Evolutionary conservation across 345 rosid genomes (phyloP).

Genomic region (Raphanus raphanistrum): DNA sequence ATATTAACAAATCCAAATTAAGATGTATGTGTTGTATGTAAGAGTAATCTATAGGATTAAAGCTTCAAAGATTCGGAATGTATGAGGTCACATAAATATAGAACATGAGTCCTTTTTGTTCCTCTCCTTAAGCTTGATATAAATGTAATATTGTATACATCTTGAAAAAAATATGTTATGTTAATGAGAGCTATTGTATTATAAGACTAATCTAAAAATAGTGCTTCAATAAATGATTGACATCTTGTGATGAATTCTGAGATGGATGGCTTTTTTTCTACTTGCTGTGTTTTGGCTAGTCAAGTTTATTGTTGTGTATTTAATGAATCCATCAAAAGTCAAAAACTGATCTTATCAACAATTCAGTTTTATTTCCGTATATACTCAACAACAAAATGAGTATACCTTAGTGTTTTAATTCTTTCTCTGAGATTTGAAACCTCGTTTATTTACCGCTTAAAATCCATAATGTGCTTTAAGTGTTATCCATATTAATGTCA

Average conservation of each 20-base stretch:
- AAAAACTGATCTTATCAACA: not conserved
- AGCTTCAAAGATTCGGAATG: not conserved
- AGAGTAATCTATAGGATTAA: not conserved
- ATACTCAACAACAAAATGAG: not conserved
- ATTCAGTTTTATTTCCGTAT: not conserved
- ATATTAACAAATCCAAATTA: not conserved
- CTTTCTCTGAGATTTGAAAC: not conserved
- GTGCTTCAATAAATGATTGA: not conserved
- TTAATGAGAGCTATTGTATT: not conserved
- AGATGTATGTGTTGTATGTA: not conserved
- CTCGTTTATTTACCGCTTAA: not conserved
- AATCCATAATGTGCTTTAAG: not conserved
- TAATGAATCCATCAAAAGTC: constrained; percentile 14
- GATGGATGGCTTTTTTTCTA: not conserved
- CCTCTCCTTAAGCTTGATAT: not conserved
- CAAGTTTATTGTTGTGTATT: not conserved
- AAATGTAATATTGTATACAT: not conserved
- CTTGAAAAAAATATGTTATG: not conserved
- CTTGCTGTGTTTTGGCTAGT: not conserved
- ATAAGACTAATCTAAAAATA: not conserved
- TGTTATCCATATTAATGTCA: not conserved
- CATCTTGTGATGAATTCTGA: not conserved
- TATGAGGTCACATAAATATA: not conserved
- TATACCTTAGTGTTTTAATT: not conserved
- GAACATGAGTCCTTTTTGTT: not conserved